These are phyloP conservation scores for Euryodendron excelsum DNA, from an alignment of 148 eudicot genomes.

Conservation along the genomic window DNA sequence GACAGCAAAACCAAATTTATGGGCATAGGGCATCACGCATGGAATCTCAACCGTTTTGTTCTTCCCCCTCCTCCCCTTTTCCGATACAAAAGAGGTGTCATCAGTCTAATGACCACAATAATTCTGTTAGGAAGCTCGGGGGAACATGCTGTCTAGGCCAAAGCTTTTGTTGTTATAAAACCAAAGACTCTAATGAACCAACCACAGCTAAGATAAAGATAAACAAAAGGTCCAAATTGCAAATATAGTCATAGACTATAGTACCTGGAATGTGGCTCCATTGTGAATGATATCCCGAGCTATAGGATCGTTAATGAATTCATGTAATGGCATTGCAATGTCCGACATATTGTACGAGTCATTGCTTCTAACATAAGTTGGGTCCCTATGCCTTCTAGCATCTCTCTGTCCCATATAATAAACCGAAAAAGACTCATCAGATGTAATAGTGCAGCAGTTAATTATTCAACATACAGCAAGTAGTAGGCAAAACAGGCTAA, in stretches of 20 bases:
- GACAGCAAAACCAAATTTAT: not conserved
- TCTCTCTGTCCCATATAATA: constrained; percentile 63
- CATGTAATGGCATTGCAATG: constrained; percentile 74
- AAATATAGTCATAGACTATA: not conserved
- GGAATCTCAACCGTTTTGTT: not conserved
- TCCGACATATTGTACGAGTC: constrained; percentile 77
- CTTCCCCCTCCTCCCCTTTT: not conserved
- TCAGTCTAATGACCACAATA: not conserved
- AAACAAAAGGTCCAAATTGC: not conserved
- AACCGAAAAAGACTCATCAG: constrained; percentile 6
- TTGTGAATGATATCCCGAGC: constrained; percentile 86
- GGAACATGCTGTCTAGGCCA: not conserved
- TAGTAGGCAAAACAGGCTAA: not conserved
- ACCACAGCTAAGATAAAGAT: not conserved
- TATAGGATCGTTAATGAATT: constrained; percentile 73
- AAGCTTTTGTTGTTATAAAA: not conserved
- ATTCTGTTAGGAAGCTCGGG: not conserved
- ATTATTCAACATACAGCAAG: not conserved
- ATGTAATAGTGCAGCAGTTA: not conserved
- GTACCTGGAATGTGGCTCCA: constrained; percentile 99
- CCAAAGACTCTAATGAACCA: not conserved
- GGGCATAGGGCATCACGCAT: not conserved
- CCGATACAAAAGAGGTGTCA: not conserved
- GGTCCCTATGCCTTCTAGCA: constrained; percentile 41
- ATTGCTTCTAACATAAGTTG: constrained; percentile 25